Conservation (phyloP, 2,329 filamentous ascomycete species). For the Colletotrichum lupini region DNA sequence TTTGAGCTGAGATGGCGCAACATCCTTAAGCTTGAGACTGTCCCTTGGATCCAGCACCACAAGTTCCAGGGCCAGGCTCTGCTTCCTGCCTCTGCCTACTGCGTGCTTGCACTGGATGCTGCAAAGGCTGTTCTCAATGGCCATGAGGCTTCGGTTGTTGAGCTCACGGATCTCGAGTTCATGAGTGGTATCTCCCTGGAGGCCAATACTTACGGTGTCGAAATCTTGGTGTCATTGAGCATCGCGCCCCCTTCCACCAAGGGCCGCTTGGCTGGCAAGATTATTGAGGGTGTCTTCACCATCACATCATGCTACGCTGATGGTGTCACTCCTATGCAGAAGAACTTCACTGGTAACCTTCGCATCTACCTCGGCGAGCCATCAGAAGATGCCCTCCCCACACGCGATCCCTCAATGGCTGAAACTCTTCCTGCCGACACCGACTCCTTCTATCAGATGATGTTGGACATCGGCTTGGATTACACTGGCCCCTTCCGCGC, state of each 20-base stretch:
- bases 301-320: conserved; percentile 34
- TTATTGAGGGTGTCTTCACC: conserved; percentile 33
- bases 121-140: conserved; percentile 43
- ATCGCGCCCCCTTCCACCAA: conserved; percentile 34
- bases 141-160: conserved; percentile 41
- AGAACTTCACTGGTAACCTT: conserved; percentile 37
- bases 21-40: conserved; percentile 36
- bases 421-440: conserved; percentile 36
- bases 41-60: conserved; percentile 53
- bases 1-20: conserved; percentile 38
- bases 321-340: conserved; percentile 31
- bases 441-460: conserved; percentile 37
- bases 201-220: conserved; percentile 37
- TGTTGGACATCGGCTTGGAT: conserved; percentile 37
- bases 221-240: conserved; percentile 38
- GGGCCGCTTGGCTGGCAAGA: conserved; percentile 20
- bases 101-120: conserved; percentile 57
- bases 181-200: conserved; percentile 46
- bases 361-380: conserved; percentile 38
- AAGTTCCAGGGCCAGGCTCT: conserved; percentile 49
- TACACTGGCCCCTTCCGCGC: conserved; percentile 38
- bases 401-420: conserved; percentile 34
- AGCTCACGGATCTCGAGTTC: conserved; percentile 47
- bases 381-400: conserved; percentile 33
- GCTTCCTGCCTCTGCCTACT: conserved; percentile 57